A percentile compares a stretch with the other conserved stretches of the same genome.
Evolutionary conservation across 2,329 filamentous ascomycete species (phyloP).

Genomic region (Colletotrichum godetiae): DNA sequence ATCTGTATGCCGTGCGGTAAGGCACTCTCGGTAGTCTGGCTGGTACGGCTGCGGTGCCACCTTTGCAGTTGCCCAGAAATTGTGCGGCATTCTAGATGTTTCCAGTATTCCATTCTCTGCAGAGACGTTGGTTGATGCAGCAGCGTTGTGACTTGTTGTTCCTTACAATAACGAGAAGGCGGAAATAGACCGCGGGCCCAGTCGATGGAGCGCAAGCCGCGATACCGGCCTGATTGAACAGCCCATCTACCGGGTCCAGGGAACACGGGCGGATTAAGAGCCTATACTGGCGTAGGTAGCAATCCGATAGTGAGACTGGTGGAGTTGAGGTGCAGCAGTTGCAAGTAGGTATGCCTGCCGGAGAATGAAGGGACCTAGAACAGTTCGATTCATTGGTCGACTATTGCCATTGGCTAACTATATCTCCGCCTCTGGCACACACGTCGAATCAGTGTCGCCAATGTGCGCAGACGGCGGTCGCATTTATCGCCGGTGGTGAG

Average conservation of each 20-base stretch:
- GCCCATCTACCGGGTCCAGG: conserved; percentile 25
- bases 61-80: conserved; percentile 15
- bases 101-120: neutral
- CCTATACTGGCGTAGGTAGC: neutral
- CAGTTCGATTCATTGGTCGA: neutral
- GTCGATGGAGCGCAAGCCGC: neutral
- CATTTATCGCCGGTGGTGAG: neutral
- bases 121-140: conserved; percentile 18
- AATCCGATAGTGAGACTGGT: conserved; percentile 7
- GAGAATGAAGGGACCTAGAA: neutral
- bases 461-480: neutral
- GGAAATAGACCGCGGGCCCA: neutral
- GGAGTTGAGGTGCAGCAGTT: conserved; percentile 10
- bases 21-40: neutral
- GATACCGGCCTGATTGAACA: conserved; percentile 7
- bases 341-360: neutral
- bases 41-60: conserved; percentile 14
- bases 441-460: neutral
- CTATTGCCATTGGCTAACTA: neutral
- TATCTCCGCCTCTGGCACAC: neutral
- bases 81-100: conserved; percentile 17
- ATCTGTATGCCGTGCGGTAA: neutral
- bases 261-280: neutral
- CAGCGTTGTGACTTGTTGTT: neutral
- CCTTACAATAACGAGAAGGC: neutral